Percentiles rank a stretch among this genome's conserved stretches.
These are phyloP conservation scores for Oenanthe javanica DNA, from an alignment of 140 eudicot species.

Conservation along the genomic window DNA sequence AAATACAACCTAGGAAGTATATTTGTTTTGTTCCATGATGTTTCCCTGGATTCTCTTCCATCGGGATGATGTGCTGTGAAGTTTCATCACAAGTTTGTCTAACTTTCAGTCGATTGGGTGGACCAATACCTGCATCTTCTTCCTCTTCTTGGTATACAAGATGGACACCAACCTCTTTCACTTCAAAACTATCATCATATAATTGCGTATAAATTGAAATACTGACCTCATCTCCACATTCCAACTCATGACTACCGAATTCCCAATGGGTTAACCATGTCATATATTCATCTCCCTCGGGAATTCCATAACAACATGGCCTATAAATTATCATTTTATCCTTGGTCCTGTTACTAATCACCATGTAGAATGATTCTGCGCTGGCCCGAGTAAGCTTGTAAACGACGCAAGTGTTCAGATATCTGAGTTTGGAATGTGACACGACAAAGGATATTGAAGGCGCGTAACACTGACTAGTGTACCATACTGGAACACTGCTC, in stretches of 20 bases:
- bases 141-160: neutral
- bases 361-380: neutral
- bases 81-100: neutral
- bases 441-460: conserved; percentile 2
- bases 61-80: neutral
- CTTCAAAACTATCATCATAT: neutral
- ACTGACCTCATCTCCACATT: conserved; percentile 15
- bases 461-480: neutral
- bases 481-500: conserved; percentile 2
- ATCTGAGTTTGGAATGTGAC: neutral
- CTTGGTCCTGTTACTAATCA: conserved; percentile 13
- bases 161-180: conserved; percentile 16
- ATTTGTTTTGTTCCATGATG: neutral
- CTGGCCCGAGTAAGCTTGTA: neutral
- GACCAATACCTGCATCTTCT: neutral
- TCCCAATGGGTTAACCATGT: conserved; percentile 23
- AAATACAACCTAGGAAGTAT: neutral
- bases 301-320: neutral
- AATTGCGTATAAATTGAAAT: neutral
- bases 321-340: neutral
- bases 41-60: neutral
- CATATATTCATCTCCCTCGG: conserved; percentile 6
- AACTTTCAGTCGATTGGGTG: neutral
- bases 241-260: conserved; percentile 15
- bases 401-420: neutral